phyloP scores from a whole-genome alignment of 805 yeast species.

The Yarrowia sp. region DNA sequence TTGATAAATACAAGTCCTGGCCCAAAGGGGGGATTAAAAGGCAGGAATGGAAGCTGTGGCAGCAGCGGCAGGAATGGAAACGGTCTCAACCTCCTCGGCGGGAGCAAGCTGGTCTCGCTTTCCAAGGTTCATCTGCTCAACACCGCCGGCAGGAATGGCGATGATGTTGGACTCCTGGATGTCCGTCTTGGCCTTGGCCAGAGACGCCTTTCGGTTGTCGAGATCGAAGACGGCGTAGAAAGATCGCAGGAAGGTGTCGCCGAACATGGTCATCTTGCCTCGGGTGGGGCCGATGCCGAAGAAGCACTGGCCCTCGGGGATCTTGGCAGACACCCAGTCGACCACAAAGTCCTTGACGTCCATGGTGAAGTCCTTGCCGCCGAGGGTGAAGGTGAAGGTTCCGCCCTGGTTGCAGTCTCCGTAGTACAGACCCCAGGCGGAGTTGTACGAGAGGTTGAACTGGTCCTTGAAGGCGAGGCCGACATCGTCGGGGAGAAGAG shows the following conservation, averaged over 20 bases:
- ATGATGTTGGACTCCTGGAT: slow-evolving; percentile 31
- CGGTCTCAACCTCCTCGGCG: slow-evolving; percentile 8
- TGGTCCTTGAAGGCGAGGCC: slow-evolving; percentile 3
- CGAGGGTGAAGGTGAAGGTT: slow-evolving; percentile 31
- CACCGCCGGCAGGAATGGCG: slow-evolving; percentile 31
- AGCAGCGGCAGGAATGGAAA: slow-evolving; percentile 18
- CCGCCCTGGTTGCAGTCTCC: slow-evolving; percentile 27
- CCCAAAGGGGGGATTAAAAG: neutral
- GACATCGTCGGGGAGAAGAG: slow-evolving; percentile 46
- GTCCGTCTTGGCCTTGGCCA: slow-evolving; percentile 48
- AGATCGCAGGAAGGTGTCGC: slow-evolving; percentile 63
- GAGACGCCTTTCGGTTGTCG: slow-evolving; percentile 53
- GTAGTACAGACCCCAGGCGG: slow-evolving; percentile 28
- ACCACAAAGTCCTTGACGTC: slow-evolving; percentile 21
- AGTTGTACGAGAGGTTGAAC: slow-evolving; percentile 21
- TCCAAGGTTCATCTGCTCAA: slow-evolving; percentile 29
- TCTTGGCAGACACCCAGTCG: slow-evolving; percentile 21
- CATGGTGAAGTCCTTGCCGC: slow-evolving; percentile 24
- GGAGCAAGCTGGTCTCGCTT: slow-evolving; percentile 15
- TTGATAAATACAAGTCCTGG: slow-evolving; percentile 17
- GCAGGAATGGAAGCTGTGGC: slow-evolving; percentile 27
- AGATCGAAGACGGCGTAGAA: slow-evolving; percentile 68
- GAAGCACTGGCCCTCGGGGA: slow-evolving; percentile 31
- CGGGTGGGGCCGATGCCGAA: slow-evolving; percentile 38
- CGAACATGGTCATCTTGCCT: slow-evolving; percentile 39